A percentile compares a stretch with the other conserved stretches of the same genome.
phyloP scores from a whole-genome alignment of 164 flowering plant genomes.

The Vitis rotundifolia region DNA sequence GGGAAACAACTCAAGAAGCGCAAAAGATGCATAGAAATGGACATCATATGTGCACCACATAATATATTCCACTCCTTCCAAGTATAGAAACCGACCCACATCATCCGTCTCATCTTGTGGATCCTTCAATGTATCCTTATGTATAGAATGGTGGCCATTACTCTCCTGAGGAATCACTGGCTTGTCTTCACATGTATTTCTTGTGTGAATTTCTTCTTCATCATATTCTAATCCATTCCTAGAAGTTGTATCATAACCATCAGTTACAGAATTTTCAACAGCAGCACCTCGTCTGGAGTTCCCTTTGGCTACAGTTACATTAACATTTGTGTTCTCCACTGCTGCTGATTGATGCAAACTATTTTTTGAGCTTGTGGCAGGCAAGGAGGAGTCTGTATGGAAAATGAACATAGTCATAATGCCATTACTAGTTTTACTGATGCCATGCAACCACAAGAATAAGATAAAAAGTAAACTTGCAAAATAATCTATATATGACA shows the following conservation, averaged over 20 bases:
- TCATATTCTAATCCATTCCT: constrained; percentile 21
- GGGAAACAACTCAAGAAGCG: constrained; percentile 81
- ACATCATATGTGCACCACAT: constrained; percentile 99
- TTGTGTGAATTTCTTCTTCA: constrained; percentile 17
- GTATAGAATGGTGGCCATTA: not conserved
- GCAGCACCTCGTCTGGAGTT: constrained; percentile 15
- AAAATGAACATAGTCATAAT: constrained; percentile 6
- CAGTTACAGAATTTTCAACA: constrained; percentile 23
- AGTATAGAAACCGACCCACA: constrained; percentile 85
- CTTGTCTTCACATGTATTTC: constrained; percentile 15
- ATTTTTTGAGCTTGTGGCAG: constrained; percentile 17
- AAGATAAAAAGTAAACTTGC: not conserved
- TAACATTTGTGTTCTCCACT: constrained; percentile 20
- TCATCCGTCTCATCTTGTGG: constrained; percentile 45
- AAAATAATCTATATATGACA: not conserved
- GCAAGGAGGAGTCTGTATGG: constrained; percentile 56
- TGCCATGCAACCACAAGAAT: constrained; percentile 1
- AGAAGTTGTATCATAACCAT: constrained; percentile 12
- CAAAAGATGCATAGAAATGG: constrained; percentile 93
- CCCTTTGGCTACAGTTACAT: constrained; percentile 30
- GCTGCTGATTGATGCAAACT: constrained; percentile 19
- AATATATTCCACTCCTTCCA: constrained; percentile 89
- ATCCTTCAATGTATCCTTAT: constrained; percentile 1
- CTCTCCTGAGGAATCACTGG: constrained; percentile 11
- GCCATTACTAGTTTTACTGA: not conserved